These are phyloP conservation scores for Neofusicoccum kwambonambiense DNA, from an alignment of 2,329 filamentous ascomycete genomes.

Conservation along the genomic window DNA sequence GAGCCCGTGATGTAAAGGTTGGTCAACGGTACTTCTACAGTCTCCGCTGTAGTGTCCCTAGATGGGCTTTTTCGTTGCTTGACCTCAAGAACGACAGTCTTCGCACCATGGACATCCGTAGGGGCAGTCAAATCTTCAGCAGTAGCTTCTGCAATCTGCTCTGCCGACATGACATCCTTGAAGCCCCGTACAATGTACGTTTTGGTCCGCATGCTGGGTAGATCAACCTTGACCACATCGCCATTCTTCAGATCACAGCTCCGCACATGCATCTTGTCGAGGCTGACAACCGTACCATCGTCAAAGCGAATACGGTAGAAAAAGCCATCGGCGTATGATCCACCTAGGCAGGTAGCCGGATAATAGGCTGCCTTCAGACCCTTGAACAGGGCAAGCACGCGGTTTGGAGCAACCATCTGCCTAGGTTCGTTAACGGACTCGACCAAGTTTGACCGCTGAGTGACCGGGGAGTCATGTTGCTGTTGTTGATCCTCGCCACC, in stretches of 20 bases:
- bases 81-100: conserved; percentile 39
- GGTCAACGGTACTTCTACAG: conserved; percentile 40
- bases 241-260: conserved; percentile 44
- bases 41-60: conserved; percentile 20
- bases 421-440: neutral
- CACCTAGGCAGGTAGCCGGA: conserved; percentile 58
- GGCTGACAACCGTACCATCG: conserved; percentile 43
- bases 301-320: conserved; percentile 51
- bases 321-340: conserved; percentile 35
- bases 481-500: neutral
- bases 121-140: conserved; percentile 32
- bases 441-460: neutral
- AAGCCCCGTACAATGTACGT: conserved; percentile 46
- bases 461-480: neutral
- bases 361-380: conserved; percentile 57
- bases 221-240: conserved; percentile 50
- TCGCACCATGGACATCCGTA: conserved; percentile 44
- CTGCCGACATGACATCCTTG: conserved; percentile 30
- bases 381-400: conserved; percentile 60
- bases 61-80: conserved; percentile 42
- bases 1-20: conserved; percentile 45
- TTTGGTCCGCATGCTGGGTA: conserved; percentile 44
- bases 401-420: conserved; percentile 45
- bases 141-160: conserved; percentile 18
- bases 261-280: conserved; percentile 41